Conservation (phyloP, 2,329 filamentous ascomycete genomes). For the Trichoderma guizhouense region DNA sequence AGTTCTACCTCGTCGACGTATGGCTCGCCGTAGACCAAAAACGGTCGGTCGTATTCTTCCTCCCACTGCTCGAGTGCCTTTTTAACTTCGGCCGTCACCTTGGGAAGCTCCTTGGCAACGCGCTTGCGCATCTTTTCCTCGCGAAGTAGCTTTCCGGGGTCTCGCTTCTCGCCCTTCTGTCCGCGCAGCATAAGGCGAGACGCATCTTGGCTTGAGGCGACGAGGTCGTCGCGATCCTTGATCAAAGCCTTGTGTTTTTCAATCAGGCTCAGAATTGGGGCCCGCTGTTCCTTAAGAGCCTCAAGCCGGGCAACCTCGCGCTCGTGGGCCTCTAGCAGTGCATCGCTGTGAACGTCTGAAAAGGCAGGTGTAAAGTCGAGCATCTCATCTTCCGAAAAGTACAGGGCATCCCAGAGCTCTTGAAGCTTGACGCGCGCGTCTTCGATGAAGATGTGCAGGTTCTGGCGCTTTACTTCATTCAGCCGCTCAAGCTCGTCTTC, state of each 20-base stretch:
- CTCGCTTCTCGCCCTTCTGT: conserved; percentile 88
- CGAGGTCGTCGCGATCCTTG: conserved; percentile 80
- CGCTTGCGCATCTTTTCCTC: conserved; percentile 99
- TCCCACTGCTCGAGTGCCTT: conserved; percentile 85
- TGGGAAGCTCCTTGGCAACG: conserved; percentile 92
- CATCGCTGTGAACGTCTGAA: conserved; percentile 95
- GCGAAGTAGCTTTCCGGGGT: conserved; percentile 86
- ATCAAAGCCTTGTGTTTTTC: conserved; percentile 81
- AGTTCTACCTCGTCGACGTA: conserved; percentile 83
- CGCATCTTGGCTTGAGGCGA: conserved; percentile 89
- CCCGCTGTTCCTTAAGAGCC: conserved; percentile 78
- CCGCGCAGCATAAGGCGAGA: conserved; percentile 89
- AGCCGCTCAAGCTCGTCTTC: conserved; percentile 84
- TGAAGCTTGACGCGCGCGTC: conserved; percentile 88
- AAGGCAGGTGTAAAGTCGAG: conserved; percentile 96
- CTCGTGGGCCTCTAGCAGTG: conserved; percentile 90
- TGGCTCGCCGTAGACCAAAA: conserved; percentile 86
- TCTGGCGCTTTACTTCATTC: conserved; percentile 91
- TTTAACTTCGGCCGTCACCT: conserved; percentile 78
- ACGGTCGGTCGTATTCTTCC: conserved; percentile 88
- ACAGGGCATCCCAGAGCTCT: conserved; percentile 90
- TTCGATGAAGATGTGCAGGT: conserved; percentile 92
- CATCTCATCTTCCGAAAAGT: conserved; percentile 98
- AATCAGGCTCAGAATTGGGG: conserved; percentile 76
- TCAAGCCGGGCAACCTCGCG: conserved; percentile 82